Percentiles rank a stretch among this genome's conserved stretches.
Conservation (phyloP, 306 rosid genomes). For the Crotalaria pallida region DNA sequence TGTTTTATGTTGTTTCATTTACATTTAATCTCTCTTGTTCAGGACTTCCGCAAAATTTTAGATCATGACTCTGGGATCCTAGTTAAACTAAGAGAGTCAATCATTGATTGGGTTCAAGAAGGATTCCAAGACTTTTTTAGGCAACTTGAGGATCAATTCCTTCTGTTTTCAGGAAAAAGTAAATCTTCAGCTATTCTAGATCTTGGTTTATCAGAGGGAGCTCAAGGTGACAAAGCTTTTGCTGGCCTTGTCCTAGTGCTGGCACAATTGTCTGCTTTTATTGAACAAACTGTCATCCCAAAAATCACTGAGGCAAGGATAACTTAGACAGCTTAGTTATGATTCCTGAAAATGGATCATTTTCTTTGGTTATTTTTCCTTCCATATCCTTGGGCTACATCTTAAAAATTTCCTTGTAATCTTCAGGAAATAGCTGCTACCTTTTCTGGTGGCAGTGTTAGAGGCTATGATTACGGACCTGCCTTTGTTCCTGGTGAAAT, state of each 20-base stretch:
- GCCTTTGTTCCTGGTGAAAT: constrained; percentile 85
- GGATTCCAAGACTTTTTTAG: constrained; percentile 83
- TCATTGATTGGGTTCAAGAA: constrained; percentile 84
- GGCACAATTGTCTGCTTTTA: constrained; percentile 78
- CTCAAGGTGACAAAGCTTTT: constrained; percentile 57
- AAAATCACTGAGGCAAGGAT: constrained; percentile 84
- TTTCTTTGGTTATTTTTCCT: constrained; percentile 18
- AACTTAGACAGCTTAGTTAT: constrained; percentile 12
- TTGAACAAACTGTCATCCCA: constrained; percentile 84
- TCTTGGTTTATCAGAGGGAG: constrained; percentile 58
- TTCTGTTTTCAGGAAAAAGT: constrained; percentile 58
- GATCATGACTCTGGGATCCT: constrained; percentile 55
- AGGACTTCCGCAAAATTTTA: constrained; percentile 82
- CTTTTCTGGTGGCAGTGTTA: constrained; percentile 74
- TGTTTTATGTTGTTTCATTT: constrained; percentile 21
- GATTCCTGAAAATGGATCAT: constrained; percentile 11
- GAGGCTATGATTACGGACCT: constrained; percentile 75
- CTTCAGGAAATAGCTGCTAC: constrained; percentile 83
- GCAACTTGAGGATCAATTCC: constrained; percentile 67
- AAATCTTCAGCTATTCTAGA: constrained; percentile 47
- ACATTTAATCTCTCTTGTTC: constrained; percentile 22
- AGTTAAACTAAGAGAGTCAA: constrained; percentile 50
- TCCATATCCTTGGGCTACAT: constrained; percentile 19
- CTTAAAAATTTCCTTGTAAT: constrained; percentile 26
- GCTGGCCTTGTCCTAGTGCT: constrained; percentile 80